Evolutionary conservation across 2,329 filamentous ascomycete species (phyloP), one percentile per base, ranked within the genome.

Genomic region (Ceratocystis huliohia): DNA sequence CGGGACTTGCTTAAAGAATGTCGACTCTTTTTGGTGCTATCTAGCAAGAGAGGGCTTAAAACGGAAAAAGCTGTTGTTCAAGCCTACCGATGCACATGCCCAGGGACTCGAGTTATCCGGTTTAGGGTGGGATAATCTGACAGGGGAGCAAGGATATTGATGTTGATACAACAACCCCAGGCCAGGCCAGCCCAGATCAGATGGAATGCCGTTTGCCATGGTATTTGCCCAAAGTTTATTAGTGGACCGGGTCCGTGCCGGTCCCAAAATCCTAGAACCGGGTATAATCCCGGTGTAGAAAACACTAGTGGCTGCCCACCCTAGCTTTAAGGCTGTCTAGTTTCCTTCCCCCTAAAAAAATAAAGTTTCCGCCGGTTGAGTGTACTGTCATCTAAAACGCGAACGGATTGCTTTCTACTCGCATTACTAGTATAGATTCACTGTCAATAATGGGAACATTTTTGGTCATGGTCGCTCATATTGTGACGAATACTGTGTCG

Each of bases 211-310:
- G 37, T 5, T 41, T 41, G 37, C 10, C 13, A 15, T 41, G 37
- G 13, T 15, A 13, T 41, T 41, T 41, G 13, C 37, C 37, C 37
- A 41, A 15, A 41, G 5, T 4, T 0, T 33, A 4, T 59, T 59
- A 37, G 56, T 59, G 28, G 56, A 37, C 56, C 56, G 56, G 56
- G 56, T 30, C 28, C 6, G 13, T 59, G 56, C 56, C 56, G 56
- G 56, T 59, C 17, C 15, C 56, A n/a, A 22, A 7, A 4, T 17
- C 33, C 7, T 30, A 13, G 20, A 10, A 10, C 56, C 56, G 56
- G 56, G 28, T 59, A 37, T 5, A 59, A 33, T 33, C 28, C 56
- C 56, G 56, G 56, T 37, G 30, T 20, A n/a, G 28, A 59, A 59
- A 57, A 6, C 2, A 37, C n/a, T 17, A 17, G 20, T 5, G 17